Percentiles rank a stretch among this genome's conserved stretches.
Evolutionary conservation across 2,329 filamentous ascomycete genomes (phyloP).

Genomic region (Pseudogymnoascus sp.): DNA sequence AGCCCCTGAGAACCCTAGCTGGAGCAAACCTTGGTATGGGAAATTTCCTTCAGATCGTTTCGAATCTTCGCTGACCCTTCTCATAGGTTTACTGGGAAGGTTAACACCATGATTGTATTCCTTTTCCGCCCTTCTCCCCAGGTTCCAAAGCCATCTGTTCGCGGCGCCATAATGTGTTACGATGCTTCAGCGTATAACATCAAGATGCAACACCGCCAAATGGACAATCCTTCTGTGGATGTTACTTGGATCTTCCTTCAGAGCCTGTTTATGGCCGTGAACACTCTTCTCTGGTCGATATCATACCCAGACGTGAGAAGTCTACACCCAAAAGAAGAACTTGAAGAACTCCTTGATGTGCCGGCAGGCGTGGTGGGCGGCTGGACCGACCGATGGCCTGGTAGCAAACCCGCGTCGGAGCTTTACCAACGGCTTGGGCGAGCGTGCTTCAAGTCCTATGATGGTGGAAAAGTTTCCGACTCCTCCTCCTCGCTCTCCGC

Average conservation of each 20-base stretch:
- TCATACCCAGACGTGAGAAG: constrained; percentile 80
- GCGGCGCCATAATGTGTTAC: constrained; percentile 76
- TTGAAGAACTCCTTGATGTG: constrained; percentile 66
- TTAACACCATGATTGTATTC: constrained; percentile 83
- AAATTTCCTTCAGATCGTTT: background rate
- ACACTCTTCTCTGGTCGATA: constrained; percentile 84
- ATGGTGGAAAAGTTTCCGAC: constrained; percentile 44
- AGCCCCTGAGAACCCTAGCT: constrained; percentile 61
- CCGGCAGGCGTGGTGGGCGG: constrained; percentile 73
- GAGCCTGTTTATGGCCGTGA: constrained; percentile 83
- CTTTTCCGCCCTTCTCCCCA: constrained; percentile 89
- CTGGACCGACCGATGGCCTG: constrained; percentile 86
- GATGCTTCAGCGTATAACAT: constrained; percentile 79
- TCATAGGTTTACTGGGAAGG: constrained; percentile 57
- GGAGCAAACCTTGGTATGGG: constrained; percentile 72
- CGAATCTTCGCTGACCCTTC: constrained; percentile 17
- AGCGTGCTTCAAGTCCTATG: constrained; percentile 84
- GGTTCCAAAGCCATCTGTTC: constrained; percentile 72
- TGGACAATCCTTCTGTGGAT: constrained; percentile 69
- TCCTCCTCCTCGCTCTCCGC: constrained; percentile 44
- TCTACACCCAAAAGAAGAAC: constrained; percentile 64
- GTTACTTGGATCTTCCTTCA: constrained; percentile 92
- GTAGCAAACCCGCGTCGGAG: constrained; percentile 74
- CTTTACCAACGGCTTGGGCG: constrained; percentile 81
- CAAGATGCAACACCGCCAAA: constrained; percentile 71